Percentiles rank a stretch among this genome's conserved stretches.
Conservation (phyloP, 495 filamentous ascomycete genomes). For the Penicillium parvum region DNA sequence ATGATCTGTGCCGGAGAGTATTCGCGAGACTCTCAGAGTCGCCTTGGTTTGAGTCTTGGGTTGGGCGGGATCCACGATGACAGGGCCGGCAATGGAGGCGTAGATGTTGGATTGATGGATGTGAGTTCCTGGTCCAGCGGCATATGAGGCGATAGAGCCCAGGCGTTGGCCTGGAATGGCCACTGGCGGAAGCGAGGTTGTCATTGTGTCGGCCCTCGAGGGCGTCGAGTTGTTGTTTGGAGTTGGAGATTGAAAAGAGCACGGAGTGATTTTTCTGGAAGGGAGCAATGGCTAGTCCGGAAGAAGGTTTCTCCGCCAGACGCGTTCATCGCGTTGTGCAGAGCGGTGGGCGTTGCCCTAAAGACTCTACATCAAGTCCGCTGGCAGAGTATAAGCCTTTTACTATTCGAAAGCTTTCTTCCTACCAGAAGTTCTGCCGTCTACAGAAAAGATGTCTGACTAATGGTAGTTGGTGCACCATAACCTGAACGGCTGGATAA, state of each 20-base stretch:
- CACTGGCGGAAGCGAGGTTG: constrained; percentile 29
- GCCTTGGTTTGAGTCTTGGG: constrained; percentile 50
- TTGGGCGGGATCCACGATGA: constrained; percentile 46
- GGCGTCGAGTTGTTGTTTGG: not conserved
- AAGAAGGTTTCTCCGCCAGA: constrained; percentile 14
- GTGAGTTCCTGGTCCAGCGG: constrained; percentile 77
- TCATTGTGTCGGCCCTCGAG: constrained; percentile 23
- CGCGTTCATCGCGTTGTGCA: too few species aligned
- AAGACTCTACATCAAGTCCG: too few species aligned
- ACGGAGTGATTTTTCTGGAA: constrained; percentile 12
- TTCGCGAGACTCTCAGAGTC: constrained; percentile 51
- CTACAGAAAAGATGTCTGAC: too few species aligned
- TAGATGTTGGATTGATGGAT: constrained; percentile 65
- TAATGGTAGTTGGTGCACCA: too few species aligned
- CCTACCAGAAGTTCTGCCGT: too few species aligned
- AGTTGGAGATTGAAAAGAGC: not conserved
- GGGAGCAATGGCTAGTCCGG: constrained; percentile 14
- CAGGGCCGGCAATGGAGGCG: constrained; percentile 64
- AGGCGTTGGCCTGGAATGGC: constrained; percentile 72
- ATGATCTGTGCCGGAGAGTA: constrained; percentile 3
- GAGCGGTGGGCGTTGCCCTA: too few species aligned
- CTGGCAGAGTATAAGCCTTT: too few species aligned
- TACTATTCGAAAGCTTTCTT: too few species aligned
- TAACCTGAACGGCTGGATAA: too few species aligned
- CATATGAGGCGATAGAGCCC: constrained; percentile 58